Percentiles rank a stretch among this genome's conserved stretches.
Conservation (phyloP, 768 basidiomycete species). For the Hypholoma sublateritium region DNA sequence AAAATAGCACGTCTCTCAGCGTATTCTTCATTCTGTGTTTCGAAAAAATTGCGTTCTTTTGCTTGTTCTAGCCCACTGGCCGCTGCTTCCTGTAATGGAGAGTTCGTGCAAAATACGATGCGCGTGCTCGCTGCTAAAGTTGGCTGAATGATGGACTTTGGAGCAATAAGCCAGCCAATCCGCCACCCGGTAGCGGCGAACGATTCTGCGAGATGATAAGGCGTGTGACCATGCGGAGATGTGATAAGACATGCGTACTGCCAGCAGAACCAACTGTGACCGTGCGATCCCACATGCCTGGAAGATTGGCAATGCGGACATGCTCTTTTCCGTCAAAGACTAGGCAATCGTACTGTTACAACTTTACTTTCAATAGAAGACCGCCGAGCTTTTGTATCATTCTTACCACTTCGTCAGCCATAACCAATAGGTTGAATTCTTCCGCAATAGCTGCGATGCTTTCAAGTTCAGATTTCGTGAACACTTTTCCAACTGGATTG, state of each 20-base stretch:
- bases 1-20: constrained; percentile 76
- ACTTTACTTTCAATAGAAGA: constrained; percentile 4
- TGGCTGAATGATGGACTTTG: constrained; percentile 76
- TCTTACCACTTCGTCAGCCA: constrained; percentile 95
- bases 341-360: constrained; percentile 83
- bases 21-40: constrained; percentile 75
- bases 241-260: constrained; percentile 49
- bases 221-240: neutral
- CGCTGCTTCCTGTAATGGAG: constrained; percentile 92
- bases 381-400: neutral
- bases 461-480: constrained; percentile 79
- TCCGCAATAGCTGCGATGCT: constrained; percentile 84
- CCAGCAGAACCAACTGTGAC: constrained; percentile 96
- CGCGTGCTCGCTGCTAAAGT: constrained; percentile 90
- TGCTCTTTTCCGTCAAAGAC: constrained; percentile 89
- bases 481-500: constrained; percentile 98
- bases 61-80: constrained; percentile 89
- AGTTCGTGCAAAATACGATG: constrained; percentile 94
- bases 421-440: constrained; percentile 89
- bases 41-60: constrained; percentile 70
- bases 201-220: constrained; percentile 56
- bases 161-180: constrained; percentile 94
- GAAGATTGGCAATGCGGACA: constrained; percentile 89
- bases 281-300: constrained; percentile 98
- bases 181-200: constrained; percentile 99